Base-by-base conservation (phyloP, 192 early-diverging fungal genomes). In the Bifiguratus adelaidae region DNA sequence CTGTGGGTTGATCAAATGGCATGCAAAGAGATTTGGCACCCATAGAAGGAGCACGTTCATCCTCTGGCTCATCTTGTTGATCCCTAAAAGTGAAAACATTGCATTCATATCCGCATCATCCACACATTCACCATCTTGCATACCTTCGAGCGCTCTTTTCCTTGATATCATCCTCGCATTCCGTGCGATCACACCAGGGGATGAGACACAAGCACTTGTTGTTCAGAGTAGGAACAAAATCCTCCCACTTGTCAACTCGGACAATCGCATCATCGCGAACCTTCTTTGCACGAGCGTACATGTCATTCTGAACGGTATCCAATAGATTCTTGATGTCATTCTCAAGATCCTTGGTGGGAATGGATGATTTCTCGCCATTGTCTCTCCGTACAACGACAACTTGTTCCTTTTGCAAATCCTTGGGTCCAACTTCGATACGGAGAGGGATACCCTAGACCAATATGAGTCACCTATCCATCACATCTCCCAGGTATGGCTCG, bases 11-110 rank as follows among this genome's bases (percentile, higher is more conserved):
- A 37, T 81, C 72, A 58, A 88, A 88, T 20, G 96, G 96, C 65
- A 95, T 86, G 67, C 96, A 99, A 23, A 99, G 81, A 4, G 94
- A 92, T 70, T 99, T 99, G 50, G 96, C 96, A 45, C 96, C 96
- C 96, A 99, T 99, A 15, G 93, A 95, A 27, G 96, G 96, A 44
- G 91, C 96, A 71, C 86, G 85, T 29, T 96, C 94, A 55, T 99
- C 94, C 50, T 82, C 80, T 25, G 81, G 77, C 73, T 99, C 87
- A 25, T 74, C 80, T 33, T 55, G 47, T 28, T 50, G 60, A 20
- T 58, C 55, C 27, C 63, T 66, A 43, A 22, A 16, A 41, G 44
- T n/a, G 24, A 15, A 30, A 38, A 27, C 21, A 34, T 1, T 3
- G 13, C 15, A 26, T 28, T 7, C 23, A 38, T 28, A 5, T 8